A percentile compares a stretch with the other conserved stretches of the same genome.
These are phyloP conservation scores for Paraphoma chrysanthemicola DNA, from an alignment of 2,329 filamentous ascomycete genomes.

Conservation along the genomic window DNA sequence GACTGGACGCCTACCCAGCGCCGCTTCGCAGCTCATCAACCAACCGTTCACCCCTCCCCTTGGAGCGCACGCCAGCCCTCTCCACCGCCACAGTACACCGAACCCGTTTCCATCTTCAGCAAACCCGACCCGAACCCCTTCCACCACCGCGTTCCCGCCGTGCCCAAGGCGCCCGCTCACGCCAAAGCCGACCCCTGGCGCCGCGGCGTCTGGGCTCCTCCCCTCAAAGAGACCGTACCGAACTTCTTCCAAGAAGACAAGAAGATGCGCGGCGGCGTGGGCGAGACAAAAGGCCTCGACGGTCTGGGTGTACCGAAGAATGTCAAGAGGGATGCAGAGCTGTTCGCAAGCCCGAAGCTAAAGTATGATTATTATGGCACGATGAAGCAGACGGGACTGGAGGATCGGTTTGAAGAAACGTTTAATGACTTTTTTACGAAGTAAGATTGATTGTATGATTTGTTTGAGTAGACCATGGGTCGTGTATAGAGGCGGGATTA, in stretches of 20 bases:
- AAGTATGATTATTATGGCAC: slow-evolving; percentile 42
- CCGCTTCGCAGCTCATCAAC: slow-evolving; percentile 47
- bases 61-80: slow-evolving; percentile 12
- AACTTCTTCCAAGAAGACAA: slow-evolving; percentile 59
- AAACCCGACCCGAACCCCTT: slow-evolving; percentile 62
- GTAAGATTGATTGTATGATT: slow-evolving; percentile 9
- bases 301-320: slow-evolving; percentile 34
- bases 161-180: slow-evolving; percentile 71
- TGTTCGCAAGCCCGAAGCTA: slow-evolving; percentile 41
- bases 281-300: slow-evolving; percentile 22
- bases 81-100: slow-evolving; percentile 8
- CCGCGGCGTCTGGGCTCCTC: slow-evolving; percentile 50
- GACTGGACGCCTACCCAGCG: slow-evolving; percentile 70
- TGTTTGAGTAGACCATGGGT: background rate
- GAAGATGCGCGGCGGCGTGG: slow-evolving; percentile 16
- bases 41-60: slow-evolving; percentile 30
- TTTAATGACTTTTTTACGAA: slow-evolving; percentile 43
- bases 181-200: slow-evolving; percentile 68
- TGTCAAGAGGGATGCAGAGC: slow-evolving; percentile 34
- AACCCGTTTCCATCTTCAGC: slow-evolving; percentile 31
- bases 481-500: background rate
- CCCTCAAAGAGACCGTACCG: slow-evolving; percentile 59
- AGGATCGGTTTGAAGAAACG: slow-evolving; percentile 41
- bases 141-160: slow-evolving; percentile 73
- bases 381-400: slow-evolving; percentile 41